Evolutionary conservation across 345 rosid species (phyloP).

Genomic region (Salix purpurea): DNA sequence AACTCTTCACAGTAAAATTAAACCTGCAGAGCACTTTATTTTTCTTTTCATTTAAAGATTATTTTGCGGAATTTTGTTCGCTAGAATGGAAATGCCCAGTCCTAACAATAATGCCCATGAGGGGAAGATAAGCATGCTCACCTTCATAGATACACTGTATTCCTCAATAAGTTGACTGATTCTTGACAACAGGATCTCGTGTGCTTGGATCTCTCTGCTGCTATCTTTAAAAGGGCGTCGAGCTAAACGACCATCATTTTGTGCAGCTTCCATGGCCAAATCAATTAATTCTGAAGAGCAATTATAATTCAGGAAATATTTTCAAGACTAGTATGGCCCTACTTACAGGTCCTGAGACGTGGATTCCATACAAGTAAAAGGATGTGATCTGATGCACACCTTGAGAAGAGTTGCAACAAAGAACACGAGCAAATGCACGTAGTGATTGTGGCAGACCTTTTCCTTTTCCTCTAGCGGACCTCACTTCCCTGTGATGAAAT

Average conservation of each 20-base stretch:
- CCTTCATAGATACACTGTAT: constrained; percentile 49
- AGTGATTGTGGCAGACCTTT: constrained; percentile 79
- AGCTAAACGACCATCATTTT: constrained; percentile 76
- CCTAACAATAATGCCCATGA: no score
- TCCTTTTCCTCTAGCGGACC: constrained; percentile 63
- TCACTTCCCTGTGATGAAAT: constrained; percentile 57
- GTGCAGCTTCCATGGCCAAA: constrained; percentile 63
- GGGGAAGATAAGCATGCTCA: constrained; percentile 10
- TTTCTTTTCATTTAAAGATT: no score
- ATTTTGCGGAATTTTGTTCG: no score
- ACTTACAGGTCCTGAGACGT: background rate
- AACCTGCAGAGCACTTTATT: background rate
- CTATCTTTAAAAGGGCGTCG: constrained; percentile 49
- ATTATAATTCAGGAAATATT: background rate
- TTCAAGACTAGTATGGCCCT: background rate
- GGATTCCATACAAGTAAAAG: constrained; percentile 1
- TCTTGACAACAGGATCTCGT: constrained; percentile 46
- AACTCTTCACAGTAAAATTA: background rate
- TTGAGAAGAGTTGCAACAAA: constrained; percentile 47
- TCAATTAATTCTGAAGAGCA: constrained; percentile 46
- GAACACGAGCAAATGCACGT: constrained; percentile 78
- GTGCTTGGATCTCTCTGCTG: constrained; percentile 58
- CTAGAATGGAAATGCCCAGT: no score
- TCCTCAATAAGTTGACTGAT: constrained; percentile 39
- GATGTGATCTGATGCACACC: constrained; percentile 35